Base-by-base conservation (phyloP, 805 yeast genomes). In the Yarrowia keelungensis region DNA sequence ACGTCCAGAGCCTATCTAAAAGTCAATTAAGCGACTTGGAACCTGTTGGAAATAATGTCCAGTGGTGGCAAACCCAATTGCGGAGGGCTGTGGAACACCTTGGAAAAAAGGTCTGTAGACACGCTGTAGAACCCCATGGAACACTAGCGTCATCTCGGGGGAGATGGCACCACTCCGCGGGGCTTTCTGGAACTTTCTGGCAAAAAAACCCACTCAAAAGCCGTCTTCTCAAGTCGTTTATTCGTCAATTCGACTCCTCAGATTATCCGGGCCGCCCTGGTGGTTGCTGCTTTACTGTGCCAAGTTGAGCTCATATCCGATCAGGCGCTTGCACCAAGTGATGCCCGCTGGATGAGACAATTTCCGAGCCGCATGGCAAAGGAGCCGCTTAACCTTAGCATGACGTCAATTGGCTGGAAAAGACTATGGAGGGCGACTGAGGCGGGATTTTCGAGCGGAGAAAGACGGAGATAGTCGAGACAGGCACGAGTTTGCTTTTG, bases 1-100 rank as follows among this genome's bases (percentile, higher is more conserved):
- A 53, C 36, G 59, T 14, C 59, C 16, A 10, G 65, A 59, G 50
- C 65, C 46, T 59, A 59, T 42, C 65, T 42, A 41, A 56, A 56
- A 56, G 62, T 56, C 62, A 56, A 56, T 59, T 59, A 59, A 45
- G 65, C 51, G 65, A 43, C 51, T 59, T 56, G 65, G 65, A 59
- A 59, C 42, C 50, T 59, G 51, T 45, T 59, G 65, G 65, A 59
- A 59, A 59, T 43, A 43, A 43, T 43, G 51, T 45, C 38, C 22
- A 43, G 41, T 15, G 36, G 62, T 56, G 46, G 62, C 62, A 41
- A 56, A 56, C 62, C 62, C 62, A 59, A 59, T 43, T 45, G 47
- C 49, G 41, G 38, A 26, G 38, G 49, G 64, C 49, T 42, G 39
- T 43, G 49, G 64, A 56, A 56, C 41, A n/a, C 39, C 26, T 41